Conservation (phyloP, 495 filamentous ascomycete species). For the Usnea hakonensis region DNA sequence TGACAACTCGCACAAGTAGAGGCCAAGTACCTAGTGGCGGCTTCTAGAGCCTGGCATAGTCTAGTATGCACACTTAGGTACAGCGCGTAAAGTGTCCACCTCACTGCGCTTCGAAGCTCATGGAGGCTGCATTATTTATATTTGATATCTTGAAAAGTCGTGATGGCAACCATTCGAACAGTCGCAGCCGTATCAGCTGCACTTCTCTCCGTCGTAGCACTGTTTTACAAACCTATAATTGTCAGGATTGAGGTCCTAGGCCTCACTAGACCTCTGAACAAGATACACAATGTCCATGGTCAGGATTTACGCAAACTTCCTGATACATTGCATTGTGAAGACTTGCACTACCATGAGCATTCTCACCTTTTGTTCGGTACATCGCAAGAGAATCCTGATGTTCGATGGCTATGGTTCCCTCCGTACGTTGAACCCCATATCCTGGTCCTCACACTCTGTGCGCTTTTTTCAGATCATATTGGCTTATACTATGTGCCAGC, state of each 20-base stretch:
- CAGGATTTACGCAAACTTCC: constrained; percentile 36
- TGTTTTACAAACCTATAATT: constrained; percentile 29
- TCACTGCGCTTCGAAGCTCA: background rate
- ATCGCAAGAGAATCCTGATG: constrained; percentile 41
- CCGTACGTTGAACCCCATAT: constrained; percentile 13
- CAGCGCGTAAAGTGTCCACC: too few species aligned
- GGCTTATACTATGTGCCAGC: background rate
- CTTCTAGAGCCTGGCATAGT: too few species aligned
- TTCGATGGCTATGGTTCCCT: constrained; percentile 51
- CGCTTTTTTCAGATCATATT: background rate
- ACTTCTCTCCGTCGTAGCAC: constrained; percentile 30
- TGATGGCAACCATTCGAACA: background rate
- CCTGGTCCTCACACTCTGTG: too few species aligned
- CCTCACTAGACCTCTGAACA: constrained; percentile 26
- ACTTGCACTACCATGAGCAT: constrained; percentile 48
- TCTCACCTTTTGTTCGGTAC: constrained; percentile 48
- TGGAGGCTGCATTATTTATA: background rate
- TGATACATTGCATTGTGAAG: constrained; percentile 51
- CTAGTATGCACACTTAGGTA: too few species aligned
- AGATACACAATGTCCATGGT: constrained; percentile 29
- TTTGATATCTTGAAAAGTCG: too few species aligned
- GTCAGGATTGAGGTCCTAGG: constrained; percentile 29
- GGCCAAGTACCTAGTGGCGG: too few species aligned
- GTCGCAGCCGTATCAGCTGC: constrained; percentile 11
- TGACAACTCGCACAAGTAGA: too few species aligned